These are phyloP conservation scores for Linnemannia zychae DNA, from an alignment of 192 early-diverging fungal species.

Conservation along the genomic window DNA sequence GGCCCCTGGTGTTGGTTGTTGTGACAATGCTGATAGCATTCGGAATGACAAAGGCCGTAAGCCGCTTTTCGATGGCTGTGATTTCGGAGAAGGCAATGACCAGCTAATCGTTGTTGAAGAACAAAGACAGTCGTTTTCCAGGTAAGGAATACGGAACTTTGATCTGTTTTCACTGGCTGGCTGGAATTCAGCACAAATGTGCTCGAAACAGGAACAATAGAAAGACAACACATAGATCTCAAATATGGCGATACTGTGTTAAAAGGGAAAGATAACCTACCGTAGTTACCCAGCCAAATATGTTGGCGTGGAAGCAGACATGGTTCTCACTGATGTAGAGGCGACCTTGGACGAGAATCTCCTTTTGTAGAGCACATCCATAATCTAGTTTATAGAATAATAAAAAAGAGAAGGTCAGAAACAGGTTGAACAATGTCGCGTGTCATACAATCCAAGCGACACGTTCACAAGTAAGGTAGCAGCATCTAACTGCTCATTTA, in stretches of 20 bases:
- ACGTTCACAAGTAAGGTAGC: no score
- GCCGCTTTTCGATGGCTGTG: constrained; percentile 86
- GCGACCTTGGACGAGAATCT: constrained; percentile 89
- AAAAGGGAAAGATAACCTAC: constrained; percentile 42
- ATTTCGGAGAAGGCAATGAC: constrained; percentile 84
- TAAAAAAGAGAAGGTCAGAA: neutral
- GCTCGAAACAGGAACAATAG: neutral
- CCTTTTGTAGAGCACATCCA: constrained; percentile 89
- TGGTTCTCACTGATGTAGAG: constrained; percentile 86
- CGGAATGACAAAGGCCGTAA: constrained; percentile 88
- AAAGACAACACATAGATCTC: neutral
- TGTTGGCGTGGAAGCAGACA: constrained; percentile 89
- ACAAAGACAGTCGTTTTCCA: neutral
- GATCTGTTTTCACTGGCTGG: neutral
- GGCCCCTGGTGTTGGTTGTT: constrained; percentile 56
- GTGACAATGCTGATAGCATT: constrained; percentile 92
- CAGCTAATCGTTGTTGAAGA: constrained; percentile 56
- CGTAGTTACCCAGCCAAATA: constrained; percentile 92
- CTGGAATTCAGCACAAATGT: neutral
- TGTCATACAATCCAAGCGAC: neutral
- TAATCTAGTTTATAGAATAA: constrained; percentile 67
- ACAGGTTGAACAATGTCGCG: neutral
- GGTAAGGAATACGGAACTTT: neutral
- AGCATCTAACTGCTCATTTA: neutral
- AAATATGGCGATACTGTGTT: neutral